Conservation (phyloP, 331 rosid genomes). For the Malus hybrid region DNA sequence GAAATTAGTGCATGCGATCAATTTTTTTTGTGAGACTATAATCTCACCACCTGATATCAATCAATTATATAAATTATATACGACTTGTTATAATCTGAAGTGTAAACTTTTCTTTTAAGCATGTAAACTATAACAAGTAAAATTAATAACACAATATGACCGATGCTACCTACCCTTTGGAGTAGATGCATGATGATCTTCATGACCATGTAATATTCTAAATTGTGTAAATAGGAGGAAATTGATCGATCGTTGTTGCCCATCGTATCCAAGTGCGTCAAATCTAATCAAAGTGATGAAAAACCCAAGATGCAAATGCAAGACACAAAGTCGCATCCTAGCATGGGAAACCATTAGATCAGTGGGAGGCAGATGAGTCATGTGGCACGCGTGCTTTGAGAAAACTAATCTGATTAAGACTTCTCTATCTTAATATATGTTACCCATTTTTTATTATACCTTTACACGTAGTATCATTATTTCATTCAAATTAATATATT, state of each 20-base stretch:
- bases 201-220: neutral
- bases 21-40: neutral
- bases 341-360: constrained; percentile 4
- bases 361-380: constrained; percentile 14
- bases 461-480: too few species aligned
- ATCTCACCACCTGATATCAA: neutral
- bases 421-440: neutral
- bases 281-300: neutral
- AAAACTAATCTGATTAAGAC: neutral
- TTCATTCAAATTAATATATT: neutral
- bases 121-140: neutral
- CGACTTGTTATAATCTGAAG: neutral
- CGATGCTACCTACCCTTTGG: neutral
- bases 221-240: neutral
- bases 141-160: too few species aligned
- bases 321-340: neutral
- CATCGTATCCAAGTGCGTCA: constrained; percentile 1
- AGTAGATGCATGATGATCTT: neutral
- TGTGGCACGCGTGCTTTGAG: constrained; percentile 13
- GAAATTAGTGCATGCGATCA: neutral
- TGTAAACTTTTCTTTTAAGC: too few species aligned
- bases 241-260: neutral
- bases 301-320: neutral
- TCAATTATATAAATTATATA: neutral
- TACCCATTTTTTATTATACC: too few species aligned